phyloP scores from a whole-genome alignment of 2,329 filamentous ascomycete genomes.

The Dryadomyces quercus-mongolicae region DNA sequence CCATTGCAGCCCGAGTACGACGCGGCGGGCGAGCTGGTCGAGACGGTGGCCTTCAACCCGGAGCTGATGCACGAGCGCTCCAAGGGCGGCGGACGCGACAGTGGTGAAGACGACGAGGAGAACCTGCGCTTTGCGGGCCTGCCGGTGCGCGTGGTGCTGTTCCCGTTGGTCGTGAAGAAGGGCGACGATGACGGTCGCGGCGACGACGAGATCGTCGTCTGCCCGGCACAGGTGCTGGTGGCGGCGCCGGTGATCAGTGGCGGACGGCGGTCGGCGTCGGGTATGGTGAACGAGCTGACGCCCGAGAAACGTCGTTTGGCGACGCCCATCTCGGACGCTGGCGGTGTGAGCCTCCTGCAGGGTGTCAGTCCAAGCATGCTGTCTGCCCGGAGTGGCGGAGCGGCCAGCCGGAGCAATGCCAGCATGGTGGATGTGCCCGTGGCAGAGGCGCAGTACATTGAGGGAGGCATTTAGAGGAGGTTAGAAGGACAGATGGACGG shows the following conservation, averaged over 20 bases:
- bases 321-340: slow-evolving; percentile 39
- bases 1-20: slow-evolving; percentile 93
- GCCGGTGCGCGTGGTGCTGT: slow-evolving; percentile 82
- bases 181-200: slow-evolving; percentile 78
- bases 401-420: slow-evolving; percentile 20
- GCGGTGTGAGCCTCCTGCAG: slow-evolving; percentile 27
- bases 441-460: slow-evolving; percentile 19
- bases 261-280: slow-evolving; percentile 7
- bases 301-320: slow-evolving; percentile 18
- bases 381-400: slow-evolving; percentile 27
- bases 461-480: slow-evolving; percentile 18
- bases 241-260: slow-evolving; percentile 32
- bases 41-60: slow-evolving; percentile 85
- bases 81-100: neutral
- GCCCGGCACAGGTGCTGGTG: slow-evolving; percentile 85
- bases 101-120: slow-evolving; percentile 6
- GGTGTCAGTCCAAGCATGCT: slow-evolving; percentile 9
- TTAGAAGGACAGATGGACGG: neutral
- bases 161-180: slow-evolving; percentile 93
- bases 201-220: slow-evolving; percentile 91
- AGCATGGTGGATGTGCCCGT: slow-evolving; percentile 19
- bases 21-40: slow-evolving; percentile 75
- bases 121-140: slow-evolving; percentile 47
- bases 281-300: neutral
- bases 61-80: slow-evolving; percentile 86